Conservation (phyloP, 164 flowering plant species). For the Dillenia turbinata region DNA sequence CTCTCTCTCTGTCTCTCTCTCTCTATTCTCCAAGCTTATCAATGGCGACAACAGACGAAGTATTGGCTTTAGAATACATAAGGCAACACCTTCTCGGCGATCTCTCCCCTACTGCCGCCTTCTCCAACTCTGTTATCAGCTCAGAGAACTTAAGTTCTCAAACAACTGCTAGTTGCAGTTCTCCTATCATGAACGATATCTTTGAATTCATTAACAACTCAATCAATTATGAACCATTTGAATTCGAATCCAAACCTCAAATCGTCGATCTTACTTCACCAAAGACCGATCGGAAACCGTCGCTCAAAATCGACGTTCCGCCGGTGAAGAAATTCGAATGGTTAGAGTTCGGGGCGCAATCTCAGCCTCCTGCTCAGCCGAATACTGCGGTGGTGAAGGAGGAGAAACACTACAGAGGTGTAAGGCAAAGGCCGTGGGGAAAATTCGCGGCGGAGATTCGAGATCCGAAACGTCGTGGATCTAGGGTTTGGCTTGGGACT, state of each 20-base stretch:
- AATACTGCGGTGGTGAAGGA: background rate
- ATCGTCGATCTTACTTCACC: conserved; percentile 22
- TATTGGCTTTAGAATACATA: conserved; percentile 16
- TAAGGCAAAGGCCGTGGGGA: conserved; percentile 56
- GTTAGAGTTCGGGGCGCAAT: conserved; percentile 13
- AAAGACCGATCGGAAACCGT: conserved; percentile 19
- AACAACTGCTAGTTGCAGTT: background rate
- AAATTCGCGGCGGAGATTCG: conserved; percentile 62
- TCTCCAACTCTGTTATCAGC: background rate
- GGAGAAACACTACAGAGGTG: conserved; percentile 48
- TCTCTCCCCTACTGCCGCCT: conserved; percentile 1
- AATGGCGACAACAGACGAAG: conserved; percentile 14
- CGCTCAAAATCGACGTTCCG: conserved; percentile 35
- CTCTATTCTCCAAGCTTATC: background rate
- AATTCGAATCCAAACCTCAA: conserved; percentile 23
- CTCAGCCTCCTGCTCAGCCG: background rate
- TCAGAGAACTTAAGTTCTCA: background rate
- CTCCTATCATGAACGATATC: background rate
- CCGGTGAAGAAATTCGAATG: conserved; percentile 18
- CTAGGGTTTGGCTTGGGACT: conserved; percentile 58
- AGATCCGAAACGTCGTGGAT: conserved; percentile 40
- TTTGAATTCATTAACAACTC: background rate
- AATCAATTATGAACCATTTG: conserved; percentile 7
- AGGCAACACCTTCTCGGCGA: conserved; percentile 19
- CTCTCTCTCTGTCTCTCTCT: conserved; percentile 3